Conservation (phyloP, 495 filamentous ascomycete genomes). For the Aspergillus taichungensis region DNA sequence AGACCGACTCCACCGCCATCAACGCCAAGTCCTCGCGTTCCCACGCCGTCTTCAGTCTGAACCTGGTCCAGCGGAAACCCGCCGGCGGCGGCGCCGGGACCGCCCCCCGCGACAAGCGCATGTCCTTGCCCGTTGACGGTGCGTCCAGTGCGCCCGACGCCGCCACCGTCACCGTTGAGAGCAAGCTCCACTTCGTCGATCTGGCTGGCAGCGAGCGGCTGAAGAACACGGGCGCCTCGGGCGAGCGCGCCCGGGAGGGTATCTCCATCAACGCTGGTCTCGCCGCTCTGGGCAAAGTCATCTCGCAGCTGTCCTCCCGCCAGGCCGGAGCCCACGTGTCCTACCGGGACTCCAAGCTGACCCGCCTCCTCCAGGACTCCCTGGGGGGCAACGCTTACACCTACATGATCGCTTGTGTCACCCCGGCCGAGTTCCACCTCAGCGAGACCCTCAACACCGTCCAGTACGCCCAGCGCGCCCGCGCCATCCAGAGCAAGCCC, state of each 20-base stretch:
- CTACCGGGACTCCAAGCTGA: constrained; percentile 95
- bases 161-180: constrained; percentile 78
- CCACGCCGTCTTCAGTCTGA: constrained; percentile 94
- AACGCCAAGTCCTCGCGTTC: constrained; percentile 99
- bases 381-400: constrained; percentile 97
- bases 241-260: constrained; percentile 90
- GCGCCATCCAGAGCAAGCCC: constrained; percentile 95
- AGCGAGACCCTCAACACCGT: constrained; percentile 98
- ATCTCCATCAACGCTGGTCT: constrained; percentile 98
- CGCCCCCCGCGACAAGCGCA: constrained; percentile 66
- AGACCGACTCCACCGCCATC: constrained; percentile 97
- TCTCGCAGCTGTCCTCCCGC: constrained; percentile 91
- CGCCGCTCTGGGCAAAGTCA: constrained; percentile 94
- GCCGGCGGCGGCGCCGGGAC: constrained; percentile 35
- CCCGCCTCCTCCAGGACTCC: constrained; percentile 91
- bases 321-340: constrained; percentile 87
- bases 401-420: constrained; percentile 99
- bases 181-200: constrained; percentile 99
- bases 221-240: constrained; percentile 94
- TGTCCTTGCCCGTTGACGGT: constrained; percentile 81
- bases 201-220: constrained; percentile 92
- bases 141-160: constrained; percentile 50
- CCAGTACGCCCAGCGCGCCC: constrained; percentile 89
- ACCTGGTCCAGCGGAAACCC: constrained; percentile 78
- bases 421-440: constrained; percentile 91